Conservation (phyloP, 2,329 filamentous ascomycete genomes). For the Botryosphaeria dothidea region DNA sequence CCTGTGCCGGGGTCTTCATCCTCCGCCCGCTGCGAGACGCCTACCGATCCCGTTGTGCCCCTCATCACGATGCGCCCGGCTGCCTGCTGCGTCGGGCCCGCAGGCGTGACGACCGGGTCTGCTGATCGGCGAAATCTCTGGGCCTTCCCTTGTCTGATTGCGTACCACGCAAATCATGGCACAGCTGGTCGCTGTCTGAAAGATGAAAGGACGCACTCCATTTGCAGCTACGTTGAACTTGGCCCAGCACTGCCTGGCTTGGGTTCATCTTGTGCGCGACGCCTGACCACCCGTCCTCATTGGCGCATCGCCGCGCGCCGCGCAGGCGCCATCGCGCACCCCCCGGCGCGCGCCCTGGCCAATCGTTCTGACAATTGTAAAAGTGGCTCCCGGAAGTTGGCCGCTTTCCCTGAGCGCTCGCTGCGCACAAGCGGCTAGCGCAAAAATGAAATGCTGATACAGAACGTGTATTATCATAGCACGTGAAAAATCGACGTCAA, state of each 20-base stretch:
- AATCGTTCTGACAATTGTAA: constrained; percentile 7
- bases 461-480: background rate
- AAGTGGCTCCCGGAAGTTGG: background rate
- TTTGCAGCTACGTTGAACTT: background rate
- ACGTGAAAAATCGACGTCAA: background rate
- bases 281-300: background rate
- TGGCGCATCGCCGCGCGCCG: background rate
- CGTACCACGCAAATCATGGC: constrained; percentile 6
- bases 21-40: background rate
- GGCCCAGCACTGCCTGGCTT: constrained; percentile 2
- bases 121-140: constrained; percentile 5
- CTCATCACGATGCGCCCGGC: background rate
- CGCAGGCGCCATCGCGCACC: background rate
- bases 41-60: background rate
- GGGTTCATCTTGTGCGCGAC: background rate
- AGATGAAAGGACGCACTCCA: background rate
- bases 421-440: background rate
- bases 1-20: constrained; percentile 4
- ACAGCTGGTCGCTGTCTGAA: too few species aligned
- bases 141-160: constrained; percentile 8
- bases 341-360: background rate
- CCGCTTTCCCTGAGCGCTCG: background rate
- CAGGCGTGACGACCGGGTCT: background rate
- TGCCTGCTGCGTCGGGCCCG: constrained; percentile 1
- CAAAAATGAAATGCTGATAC: constrained; percentile 11